Percentiles rank a stretch among this genome's conserved stretches.
Conservation (phyloP, 305 asterid genomes). For the Galium porrigens region DNA sequence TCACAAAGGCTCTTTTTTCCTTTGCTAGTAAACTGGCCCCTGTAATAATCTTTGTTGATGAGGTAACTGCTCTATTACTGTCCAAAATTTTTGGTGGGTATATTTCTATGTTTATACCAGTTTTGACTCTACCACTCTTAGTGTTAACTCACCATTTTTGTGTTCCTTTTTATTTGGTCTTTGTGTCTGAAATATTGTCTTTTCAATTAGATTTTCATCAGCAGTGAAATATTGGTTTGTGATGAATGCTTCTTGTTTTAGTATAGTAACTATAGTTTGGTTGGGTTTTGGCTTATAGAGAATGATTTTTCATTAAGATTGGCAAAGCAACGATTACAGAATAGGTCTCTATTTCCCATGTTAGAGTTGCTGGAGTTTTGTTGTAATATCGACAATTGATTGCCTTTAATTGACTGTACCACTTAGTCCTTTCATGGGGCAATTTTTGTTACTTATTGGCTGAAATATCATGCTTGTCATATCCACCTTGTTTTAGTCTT, state of each 20-base stretch:
- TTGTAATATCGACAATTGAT: neutral
- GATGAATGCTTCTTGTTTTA: too few relatives aligned
- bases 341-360: neutral
- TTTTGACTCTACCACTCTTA: neutral
- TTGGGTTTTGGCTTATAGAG: too few relatives aligned
- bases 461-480: neutral
- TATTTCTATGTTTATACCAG: neutral
- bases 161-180: too few relatives aligned
- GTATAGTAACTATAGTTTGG: too few relatives aligned
- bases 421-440: too few relatives aligned
- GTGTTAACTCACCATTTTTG: neutral
- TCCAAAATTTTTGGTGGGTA: neutral
- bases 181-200: neutral
- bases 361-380: neutral
- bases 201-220: neutral
- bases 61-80: conserved; percentile 36
- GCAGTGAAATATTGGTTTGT: too few relatives aligned
- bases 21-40: conserved; percentile 95
- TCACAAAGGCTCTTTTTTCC: conserved; percentile 87
- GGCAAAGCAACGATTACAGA: too few relatives aligned
- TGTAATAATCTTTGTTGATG: conserved; percentile 88
- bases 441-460: neutral
- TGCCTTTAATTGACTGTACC: neutral
- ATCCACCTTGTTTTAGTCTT: neutral
- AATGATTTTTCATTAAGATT: too few relatives aligned